Conservation (phyloP, 306 rosid species). For the Pyrus pyrifolia region DNA sequence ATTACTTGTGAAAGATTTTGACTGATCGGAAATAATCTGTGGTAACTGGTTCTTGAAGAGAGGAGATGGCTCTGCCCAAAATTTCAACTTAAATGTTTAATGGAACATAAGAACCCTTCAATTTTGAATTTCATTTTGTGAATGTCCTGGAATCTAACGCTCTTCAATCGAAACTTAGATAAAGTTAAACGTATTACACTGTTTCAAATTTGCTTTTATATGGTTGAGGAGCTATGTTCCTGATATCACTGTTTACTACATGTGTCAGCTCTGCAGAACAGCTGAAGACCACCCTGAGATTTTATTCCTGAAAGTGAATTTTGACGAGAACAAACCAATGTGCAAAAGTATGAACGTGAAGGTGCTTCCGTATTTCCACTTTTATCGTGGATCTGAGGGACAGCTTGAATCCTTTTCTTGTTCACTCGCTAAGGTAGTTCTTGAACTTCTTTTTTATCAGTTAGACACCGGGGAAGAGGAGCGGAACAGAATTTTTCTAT, state of each 20-base stretch:
- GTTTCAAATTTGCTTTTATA: constrained; percentile 1
- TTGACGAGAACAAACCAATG: constrained; percentile 98
- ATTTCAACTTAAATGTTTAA: not conserved
- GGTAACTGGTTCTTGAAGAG: not conserved
- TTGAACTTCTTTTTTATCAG: not conserved
- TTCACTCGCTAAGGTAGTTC: constrained; percentile 87
- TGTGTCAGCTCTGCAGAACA: constrained; percentile 83
- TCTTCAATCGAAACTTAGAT: not conserved
- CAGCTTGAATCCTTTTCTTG: constrained; percentile 91
- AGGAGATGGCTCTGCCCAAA: not conserved
- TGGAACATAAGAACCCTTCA: not conserved
- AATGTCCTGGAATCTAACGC: not conserved
- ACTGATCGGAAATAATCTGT: not conserved
- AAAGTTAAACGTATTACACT: not conserved
- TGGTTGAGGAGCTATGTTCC: not conserved
- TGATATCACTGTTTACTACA: constrained; percentile 20
- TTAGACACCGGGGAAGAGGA: not conserved
- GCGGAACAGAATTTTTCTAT: not conserved
- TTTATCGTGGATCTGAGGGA: constrained; percentile 93
- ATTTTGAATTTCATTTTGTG: not conserved
- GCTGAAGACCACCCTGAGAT: constrained; percentile 92
- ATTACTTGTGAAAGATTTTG: not conserved
- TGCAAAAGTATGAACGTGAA: constrained; percentile 91
- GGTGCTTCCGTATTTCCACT: constrained; percentile 97
- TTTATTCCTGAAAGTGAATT: constrained; percentile 80